A percentile compares a stretch with the other conserved stretches of the same genome.
phyloP scores from a whole-genome alignment of 2,329 filamentous ascomycete genomes.

The Diplodia intermedia region DNA sequence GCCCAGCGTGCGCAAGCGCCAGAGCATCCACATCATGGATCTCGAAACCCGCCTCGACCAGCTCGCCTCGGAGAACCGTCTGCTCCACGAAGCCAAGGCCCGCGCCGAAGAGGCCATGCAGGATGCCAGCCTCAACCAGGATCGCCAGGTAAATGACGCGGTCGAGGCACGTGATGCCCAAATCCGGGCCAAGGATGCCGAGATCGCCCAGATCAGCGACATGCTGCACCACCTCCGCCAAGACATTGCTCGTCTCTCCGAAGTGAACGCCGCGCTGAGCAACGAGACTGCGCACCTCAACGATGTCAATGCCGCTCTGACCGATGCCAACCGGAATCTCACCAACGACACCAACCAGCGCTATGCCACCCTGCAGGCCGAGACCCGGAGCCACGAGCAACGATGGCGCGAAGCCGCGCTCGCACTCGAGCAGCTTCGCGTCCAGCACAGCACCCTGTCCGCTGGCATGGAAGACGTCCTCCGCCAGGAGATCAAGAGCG shows the following conservation, averaged over 20 bases:
- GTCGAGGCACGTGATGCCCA: constrained; percentile 71
- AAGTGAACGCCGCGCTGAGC: constrained; percentile 80
- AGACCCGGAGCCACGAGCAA: constrained; percentile 63
- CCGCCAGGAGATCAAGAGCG: constrained; percentile 65
- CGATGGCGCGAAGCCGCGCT: constrained; percentile 66
- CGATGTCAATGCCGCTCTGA: constrained; percentile 81
- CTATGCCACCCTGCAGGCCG: constrained; percentile 69
- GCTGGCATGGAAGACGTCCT: constrained; percentile 68
- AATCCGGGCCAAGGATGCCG: constrained; percentile 80
- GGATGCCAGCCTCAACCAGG: constrained; percentile 57
- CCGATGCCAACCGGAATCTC: constrained; percentile 77
- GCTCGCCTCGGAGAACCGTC: constrained; percentile 81
- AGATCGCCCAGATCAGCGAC: constrained; percentile 82
- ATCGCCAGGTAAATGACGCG: constrained; percentile 57
- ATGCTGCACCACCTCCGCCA: constrained; percentile 80
- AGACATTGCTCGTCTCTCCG: constrained; percentile 79
- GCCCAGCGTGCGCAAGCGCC: constrained; percentile 93
- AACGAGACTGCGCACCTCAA: constrained; percentile 80
- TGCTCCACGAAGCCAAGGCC: constrained; percentile 74
- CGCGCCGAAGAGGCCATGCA: constrained; percentile 71
- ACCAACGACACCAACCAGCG: constrained; percentile 77
- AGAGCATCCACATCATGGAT: constrained; percentile 94
- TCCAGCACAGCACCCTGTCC: constrained; percentile 67
- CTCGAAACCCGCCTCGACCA: constrained; percentile 86
- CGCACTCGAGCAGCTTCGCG: constrained; percentile 73